Conservation (phyloP, 441 rosid species). For the Gossypium aridum region DNA sequence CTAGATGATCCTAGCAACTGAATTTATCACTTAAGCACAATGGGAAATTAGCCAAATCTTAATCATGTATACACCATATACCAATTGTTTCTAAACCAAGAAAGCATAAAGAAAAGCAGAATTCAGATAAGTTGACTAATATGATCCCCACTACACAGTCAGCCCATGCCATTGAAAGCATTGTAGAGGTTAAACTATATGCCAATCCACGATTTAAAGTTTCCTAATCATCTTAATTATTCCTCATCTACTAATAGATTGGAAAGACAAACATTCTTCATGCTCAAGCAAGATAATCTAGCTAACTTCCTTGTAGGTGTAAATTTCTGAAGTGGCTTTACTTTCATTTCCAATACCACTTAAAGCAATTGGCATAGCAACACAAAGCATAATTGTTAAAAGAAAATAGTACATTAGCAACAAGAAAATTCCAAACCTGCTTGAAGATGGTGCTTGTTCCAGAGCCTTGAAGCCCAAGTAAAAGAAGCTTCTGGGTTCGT, state of each 20-base stretch:
- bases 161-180: not conserved
- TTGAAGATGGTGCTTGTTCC: constrained; percentile 90
- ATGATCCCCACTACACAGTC: not conserved
- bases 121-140: not conserved
- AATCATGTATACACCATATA: not conserved
- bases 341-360: not conserved
- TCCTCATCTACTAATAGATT: not conserved
- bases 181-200: not conserved
- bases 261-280: not conserved
- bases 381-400: not conserved
- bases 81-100: not conserved
- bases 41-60: not conserved
- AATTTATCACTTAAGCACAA: not conserved
- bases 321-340: not conserved
- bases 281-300: not conserved
- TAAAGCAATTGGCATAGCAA: not conserved
- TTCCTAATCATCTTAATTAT: not conserved
- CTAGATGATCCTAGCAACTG: not conserved
- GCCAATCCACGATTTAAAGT: not conserved
- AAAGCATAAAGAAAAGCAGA: not conserved
- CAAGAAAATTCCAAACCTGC: constrained; percentile 41
- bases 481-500: constrained; percentile 58
- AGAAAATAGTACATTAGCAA: not conserved
- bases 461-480: constrained; percentile 64
- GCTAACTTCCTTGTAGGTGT: not conserved